phyloP scores from a whole-genome alignment of 2,329 filamentous ascomycete genomes.

The Sporothrix protearum region DNA sequence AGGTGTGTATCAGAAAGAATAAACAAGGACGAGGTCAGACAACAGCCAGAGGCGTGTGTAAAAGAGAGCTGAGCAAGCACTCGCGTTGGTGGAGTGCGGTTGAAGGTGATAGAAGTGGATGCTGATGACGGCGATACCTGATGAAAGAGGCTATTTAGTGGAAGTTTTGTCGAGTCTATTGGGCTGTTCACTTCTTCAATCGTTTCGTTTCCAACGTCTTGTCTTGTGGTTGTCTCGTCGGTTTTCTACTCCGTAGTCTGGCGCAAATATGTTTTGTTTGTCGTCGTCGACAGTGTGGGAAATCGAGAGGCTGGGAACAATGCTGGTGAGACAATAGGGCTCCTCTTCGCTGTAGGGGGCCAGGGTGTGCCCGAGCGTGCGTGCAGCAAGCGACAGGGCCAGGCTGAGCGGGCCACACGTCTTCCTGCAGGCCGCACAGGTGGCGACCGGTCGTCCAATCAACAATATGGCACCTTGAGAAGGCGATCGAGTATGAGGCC shows the following conservation, averaged over 20 bases:
- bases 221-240: not conserved
- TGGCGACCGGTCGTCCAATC: constrained; percentile 18
- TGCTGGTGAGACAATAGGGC: constrained; percentile 21
- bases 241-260: not conserved
- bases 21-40: not conserved
- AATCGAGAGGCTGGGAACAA: constrained; percentile 38
- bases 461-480: not conserved
- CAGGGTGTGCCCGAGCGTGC: not conserved
- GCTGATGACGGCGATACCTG: too few relatives aligned
- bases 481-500: not conserved
- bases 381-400: constrained; percentile 14
- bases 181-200: not conserved
- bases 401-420: constrained; percentile 12
- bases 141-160: not conserved
- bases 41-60: not conserved
- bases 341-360: not conserved
- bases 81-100: not conserved
- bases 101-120: not conserved
- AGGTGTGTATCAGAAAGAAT: not conserved
- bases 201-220: not conserved
- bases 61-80: not conserved
- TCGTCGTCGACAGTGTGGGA: constrained; percentile 25
- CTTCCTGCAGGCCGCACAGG: constrained; percentile 9
- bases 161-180: not conserved
- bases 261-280: constrained; percentile 14